Evolutionary conservation across 306 rosid genomes (phyloP), one percentile per base, ranked within the genome.

Genomic region (Rosa rugosa): DNA sequence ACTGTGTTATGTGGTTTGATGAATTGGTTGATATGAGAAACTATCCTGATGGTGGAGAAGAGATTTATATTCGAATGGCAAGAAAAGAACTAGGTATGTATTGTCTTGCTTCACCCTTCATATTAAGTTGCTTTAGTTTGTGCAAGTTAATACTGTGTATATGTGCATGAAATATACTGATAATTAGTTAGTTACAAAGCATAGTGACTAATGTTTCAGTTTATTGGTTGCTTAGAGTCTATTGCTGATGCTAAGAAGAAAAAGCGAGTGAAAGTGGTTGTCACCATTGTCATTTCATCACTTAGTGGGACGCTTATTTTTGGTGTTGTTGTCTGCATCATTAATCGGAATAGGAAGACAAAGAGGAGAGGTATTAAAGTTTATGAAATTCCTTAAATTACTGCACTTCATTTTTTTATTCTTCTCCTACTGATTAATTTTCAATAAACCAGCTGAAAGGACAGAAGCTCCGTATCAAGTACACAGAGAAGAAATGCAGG

Each of bases 1-100:
- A 72, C 71, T 77, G 82, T 59, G 53, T 77, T n/a, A 27, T 82
- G 75, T 82, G 85, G 82, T 77, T 75, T 63, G 85, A 47, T 31
- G 54, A 65, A 20, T 27, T 82, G 76, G 42, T 82, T 51, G 85
- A 82, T 77, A 71, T 82, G 81, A 77, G 59, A 51, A 8, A 65
- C 9, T 71, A 41, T 38, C 54, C 54, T 11, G 70, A 46, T 53
- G 75, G 46, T 10, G 77, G 75, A 8, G 78, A 72, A 23, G 75
- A 41, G 3, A 73, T 77, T 16, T 82, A 51, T 54, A 45, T 82
- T 18, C 75, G 82, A 18, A 77, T 82, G 82, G 75, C 82, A 4
- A 45, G 56, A 65, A 17, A 46, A 11, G 82, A 82, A 73, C 27
- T 77, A 44, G 54, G 85, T 82, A 72, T n/a, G 41, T 11, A 5